Conservation (phyloP, 1,284 basidiomycete species). For the Cryptococcus sp. region DNA sequence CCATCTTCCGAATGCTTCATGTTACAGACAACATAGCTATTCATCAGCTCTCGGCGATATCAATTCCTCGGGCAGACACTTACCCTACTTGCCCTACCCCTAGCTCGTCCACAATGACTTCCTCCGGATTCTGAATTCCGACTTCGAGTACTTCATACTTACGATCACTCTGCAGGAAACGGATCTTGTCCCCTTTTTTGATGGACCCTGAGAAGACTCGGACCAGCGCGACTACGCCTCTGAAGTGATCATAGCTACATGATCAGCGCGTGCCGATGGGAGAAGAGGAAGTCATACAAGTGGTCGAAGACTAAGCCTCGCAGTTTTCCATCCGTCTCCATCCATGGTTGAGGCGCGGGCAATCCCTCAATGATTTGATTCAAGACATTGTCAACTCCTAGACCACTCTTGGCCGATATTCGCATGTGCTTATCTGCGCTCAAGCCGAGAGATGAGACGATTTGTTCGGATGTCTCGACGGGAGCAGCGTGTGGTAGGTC, state of each 20-base stretch:
- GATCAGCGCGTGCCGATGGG: not conserved
- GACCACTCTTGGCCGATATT: conserved; percentile 90
- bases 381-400: conserved; percentile 67
- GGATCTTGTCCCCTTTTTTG: conserved; percentile 79
- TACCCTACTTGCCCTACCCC: conserved; percentile 88
- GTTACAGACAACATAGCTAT: conserved; percentile 63
- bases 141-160: conserved; percentile 89
- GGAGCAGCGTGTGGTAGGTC: conserved; percentile 83
- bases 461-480: conserved; percentile 70
- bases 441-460: conserved; percentile 74
- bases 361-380: conserved; percentile 75
- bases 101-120: conserved; percentile 64
- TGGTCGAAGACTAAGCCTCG: conserved; percentile 93
- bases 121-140: conserved; percentile 89
- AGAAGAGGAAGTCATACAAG: conserved; percentile 55
- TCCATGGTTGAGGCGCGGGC: conserved; percentile 60
- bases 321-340: conserved; percentile 54
- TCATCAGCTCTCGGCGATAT: too few relatives aligned
- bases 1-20: conserved; percentile 99
- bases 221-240: conserved; percentile 91
- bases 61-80: conserved; percentile 47
- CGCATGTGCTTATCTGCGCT: conserved; percentile 65
- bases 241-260: conserved; percentile 85
- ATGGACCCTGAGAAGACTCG: conserved; percentile 61
- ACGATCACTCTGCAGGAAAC: conserved; percentile 78